Base-by-base conservation (phyloP, 2,329 filamentous ascomycete genomes). In the Geosmithia putterillii region DNA sequence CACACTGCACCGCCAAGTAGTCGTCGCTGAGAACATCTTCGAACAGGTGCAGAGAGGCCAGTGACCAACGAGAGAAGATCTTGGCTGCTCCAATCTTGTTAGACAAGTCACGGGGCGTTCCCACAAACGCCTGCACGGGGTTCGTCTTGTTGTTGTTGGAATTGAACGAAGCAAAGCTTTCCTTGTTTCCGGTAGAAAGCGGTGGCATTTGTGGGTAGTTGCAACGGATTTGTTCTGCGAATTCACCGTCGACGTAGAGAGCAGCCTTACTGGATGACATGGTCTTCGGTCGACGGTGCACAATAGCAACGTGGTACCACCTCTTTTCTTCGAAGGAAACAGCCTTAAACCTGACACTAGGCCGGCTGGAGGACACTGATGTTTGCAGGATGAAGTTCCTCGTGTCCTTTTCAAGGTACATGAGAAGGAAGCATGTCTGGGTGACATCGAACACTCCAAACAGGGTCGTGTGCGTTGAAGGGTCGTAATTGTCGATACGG, bases 371-470 rank as follows among this genome's bases (percentile, higher is more conserved):
- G 42, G 80, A 86, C 47, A 96, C 84, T 17, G 92, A 95, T 7
- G 94, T 96, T 63, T 98, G 92, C 6, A 98, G 69, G 51, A 98
- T 98, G 51, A 98, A 84, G 62, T 95, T 92, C 47, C 77, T 85
- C 2, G 87, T 94, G 58, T 95, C 89, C 56, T 83, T 88, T 59
- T 98, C 94, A 35, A 98, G 71, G 56, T 98, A 98, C 47, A 88
- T 81, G 52, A 98, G 77, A 32, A 98, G 66, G 55, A 98, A 98
- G 61, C 92, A 98, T 5, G 86, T 87, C 60, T 96, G 90, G 5
- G 79, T 87, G 3, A 82, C 73, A 62, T 98, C 92, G 60, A 94
- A 96, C 8, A 92, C 86, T 21, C 92, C 92, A 59, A 98, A 98
- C 14, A 98, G 74, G 0, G 92, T 98, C 0, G 92, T 98, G 59